phyloP scores from a whole-genome alignment of 1,139 yeast species.

The Magnusiomyces ingens region DNA sequence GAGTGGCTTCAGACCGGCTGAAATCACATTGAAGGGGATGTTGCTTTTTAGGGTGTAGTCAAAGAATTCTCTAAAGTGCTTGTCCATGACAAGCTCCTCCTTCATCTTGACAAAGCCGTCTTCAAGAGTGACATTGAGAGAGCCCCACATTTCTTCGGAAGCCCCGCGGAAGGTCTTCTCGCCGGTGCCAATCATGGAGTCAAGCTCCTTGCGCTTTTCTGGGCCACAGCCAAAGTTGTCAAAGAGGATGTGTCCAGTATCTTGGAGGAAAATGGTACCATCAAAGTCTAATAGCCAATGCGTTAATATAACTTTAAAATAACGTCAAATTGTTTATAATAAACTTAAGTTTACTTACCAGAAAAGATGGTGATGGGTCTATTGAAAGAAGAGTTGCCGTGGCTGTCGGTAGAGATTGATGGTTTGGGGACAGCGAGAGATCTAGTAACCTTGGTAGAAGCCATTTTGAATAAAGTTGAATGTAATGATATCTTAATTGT shows the following conservation, averaged over 20 bases:
- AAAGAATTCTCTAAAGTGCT: slow-evolving; percentile 52
- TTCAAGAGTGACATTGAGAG: slow-evolving; percentile 39
- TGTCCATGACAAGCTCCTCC: slow-evolving; percentile 49
- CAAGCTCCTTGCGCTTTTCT: slow-evolving; percentile 35
- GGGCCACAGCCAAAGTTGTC: slow-evolving; percentile 41
- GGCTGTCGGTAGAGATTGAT: slow-evolving; percentile 11
- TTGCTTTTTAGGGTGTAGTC: slow-evolving; percentile 44
- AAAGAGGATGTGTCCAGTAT: slow-evolving; percentile 41
- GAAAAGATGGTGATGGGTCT: slow-evolving; percentile 35
- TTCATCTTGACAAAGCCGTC: slow-evolving; percentile 51
- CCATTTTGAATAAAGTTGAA: no score
- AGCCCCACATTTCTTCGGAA: slow-evolving; percentile 41
- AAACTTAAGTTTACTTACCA: slow-evolving; percentile 11
- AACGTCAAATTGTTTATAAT: not conserved
- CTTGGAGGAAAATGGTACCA: slow-evolving; percentile 41
- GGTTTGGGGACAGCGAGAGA: slow-evolving; percentile 4
- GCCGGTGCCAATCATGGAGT: slow-evolving; percentile 34
- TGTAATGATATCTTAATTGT: no score
- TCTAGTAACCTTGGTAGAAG: not conserved
- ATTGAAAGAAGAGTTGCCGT: slow-evolving; percentile 14
- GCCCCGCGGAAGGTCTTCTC: slow-evolving; percentile 37
- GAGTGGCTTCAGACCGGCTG: slow-evolving; percentile 63
- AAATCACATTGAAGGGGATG: slow-evolving; percentile 56
- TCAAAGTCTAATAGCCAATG: slow-evolving; percentile 33
- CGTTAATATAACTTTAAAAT: no score